These are phyloP conservation scores for Claviceps pusilla DNA, from an alignment of 2,329 filamentous ascomycete species.

Conservation along the genomic window DNA sequence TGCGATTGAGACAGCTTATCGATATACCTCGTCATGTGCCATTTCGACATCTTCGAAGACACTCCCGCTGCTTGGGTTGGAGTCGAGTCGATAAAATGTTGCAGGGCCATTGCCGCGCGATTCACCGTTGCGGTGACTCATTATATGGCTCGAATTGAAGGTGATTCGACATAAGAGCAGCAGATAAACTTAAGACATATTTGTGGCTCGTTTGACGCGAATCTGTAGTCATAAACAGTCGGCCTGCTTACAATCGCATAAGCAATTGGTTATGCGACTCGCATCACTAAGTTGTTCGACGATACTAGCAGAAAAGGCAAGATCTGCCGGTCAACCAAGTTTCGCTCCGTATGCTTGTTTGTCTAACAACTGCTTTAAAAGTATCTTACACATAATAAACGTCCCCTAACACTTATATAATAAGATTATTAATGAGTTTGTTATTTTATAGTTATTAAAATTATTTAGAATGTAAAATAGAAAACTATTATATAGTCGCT, in stretches of 20 bases:
- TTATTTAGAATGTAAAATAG: no score
- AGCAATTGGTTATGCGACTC: background rate
- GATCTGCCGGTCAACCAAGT: no score
- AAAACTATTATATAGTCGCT: no score
- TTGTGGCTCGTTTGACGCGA: background rate
- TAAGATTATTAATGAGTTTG: no score
- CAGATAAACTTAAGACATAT: background rate
- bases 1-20: background rate
- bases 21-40: constrained; percentile 69
- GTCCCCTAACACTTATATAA: no score
- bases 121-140: background rate
- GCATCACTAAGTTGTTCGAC: background rate
- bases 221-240: background rate
- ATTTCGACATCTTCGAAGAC: constrained; percentile 95
- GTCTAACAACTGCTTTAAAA: no score
- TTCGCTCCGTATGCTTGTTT: no score
- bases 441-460: no score
- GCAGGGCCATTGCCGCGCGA: constrained; percentile 1
- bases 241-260: background rate
- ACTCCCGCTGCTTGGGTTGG: constrained; percentile 60
- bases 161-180: constrained; percentile 1
- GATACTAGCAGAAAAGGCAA: no score
- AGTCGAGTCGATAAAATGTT: constrained; percentile 43
- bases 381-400: no score
- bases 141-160: background rate